Base-by-base conservation (phyloP, 2,329 filamentous ascomycete species). In the Colletotrichum orchidophilum region DNA sequence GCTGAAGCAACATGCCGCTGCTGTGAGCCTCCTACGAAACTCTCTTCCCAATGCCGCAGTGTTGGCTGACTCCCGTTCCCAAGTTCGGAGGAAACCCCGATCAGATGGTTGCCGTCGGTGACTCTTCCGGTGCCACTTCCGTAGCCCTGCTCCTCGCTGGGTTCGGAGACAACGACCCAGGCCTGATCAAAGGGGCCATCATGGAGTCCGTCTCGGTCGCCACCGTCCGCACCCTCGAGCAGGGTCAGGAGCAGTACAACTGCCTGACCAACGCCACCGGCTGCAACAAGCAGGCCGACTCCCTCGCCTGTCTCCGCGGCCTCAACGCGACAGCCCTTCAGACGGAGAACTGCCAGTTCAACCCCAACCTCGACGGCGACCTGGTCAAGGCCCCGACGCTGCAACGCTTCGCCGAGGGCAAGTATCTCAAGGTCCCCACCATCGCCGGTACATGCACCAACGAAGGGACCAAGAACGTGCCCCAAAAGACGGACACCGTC, bases 21-120 rank as follows among this genome's bases (percentile, higher is more conserved):
- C 3, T 77, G 87, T 71, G 21, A 39, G 33, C 39, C n/a, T 6
- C 31, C 24, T 5, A 5, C 29, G 0, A n/a, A 35, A 1, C 18
- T 39, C 55, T 72, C 18, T 54, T 62, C 12, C 53, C 24, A 42
- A 13, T 39, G 24, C 5, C 12, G 3, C 31, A 12, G 13, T 6
- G n/a, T 12, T 49, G 7, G 21, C 33, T 58, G 6, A 66, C 46
- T 3, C n/a, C n/a, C n/a, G n/a, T n/a, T 27, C 64, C 73, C 1
- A 74, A 88, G 78, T 95, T 95, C 74, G 93, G 92, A 4, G 93
- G 92, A 27, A 83, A 94, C 74, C 90, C 92, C 1, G 76, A 83
- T 0, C 91, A 93, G 74, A 91, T 94, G 11, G 89, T 91, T 0
- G 81, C 94, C 0, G 91, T 89, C 18, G 93, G 93, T 11, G 89